phyloP scores from a whole-genome alignment of 192 early-diverging fungal species.

The Coemansia sp. region DNA sequence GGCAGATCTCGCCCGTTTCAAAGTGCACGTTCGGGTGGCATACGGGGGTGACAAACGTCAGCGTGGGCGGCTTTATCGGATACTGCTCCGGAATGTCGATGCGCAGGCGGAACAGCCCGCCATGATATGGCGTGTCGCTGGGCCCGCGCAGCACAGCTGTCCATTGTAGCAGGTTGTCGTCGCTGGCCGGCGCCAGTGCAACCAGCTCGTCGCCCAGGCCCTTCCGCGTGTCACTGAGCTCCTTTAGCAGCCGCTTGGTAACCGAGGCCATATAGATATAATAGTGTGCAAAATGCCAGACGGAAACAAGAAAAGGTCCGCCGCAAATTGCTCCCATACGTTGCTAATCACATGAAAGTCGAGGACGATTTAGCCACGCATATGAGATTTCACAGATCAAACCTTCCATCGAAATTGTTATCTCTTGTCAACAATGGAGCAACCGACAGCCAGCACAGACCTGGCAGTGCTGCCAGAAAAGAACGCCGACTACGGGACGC shows the following conservation, averaged over 20 bases:
- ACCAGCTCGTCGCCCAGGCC: constrained; percentile 28
- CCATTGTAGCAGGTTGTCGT: constrained; percentile 53
- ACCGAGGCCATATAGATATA: constrained; percentile 38
- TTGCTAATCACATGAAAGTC: neutral
- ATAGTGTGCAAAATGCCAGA: neutral
- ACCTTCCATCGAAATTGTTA: neutral
- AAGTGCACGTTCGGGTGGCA: constrained; percentile 96
- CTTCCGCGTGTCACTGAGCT: constrained; percentile 54
- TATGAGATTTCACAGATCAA: neutral
- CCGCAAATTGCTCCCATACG: neutral
- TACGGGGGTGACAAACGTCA: constrained; percentile 78
- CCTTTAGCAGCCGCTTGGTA: constrained; percentile 58
- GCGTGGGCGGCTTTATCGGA: constrained; percentile 67
- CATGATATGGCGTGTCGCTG: constrained; percentile 52
- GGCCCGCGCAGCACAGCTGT: constrained; percentile 53
- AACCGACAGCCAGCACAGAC: constrained; percentile 33
- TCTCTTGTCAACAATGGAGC: neutral
- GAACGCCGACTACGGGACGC: constrained; percentile 69
- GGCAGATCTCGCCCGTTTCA: constrained; percentile 93
- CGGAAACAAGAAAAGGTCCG: neutral
- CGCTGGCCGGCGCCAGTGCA: constrained; percentile 33
- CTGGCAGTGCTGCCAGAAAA: constrained; percentile 58
- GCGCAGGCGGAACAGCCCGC: constrained; percentile 81
- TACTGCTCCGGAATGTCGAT: constrained; percentile 76
- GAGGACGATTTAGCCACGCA: too few species aligned